These are phyloP conservation scores for Dendrobium huoshanense DNA, from an alignment of 106 monocot species.

Conservation along the genomic window DNA sequence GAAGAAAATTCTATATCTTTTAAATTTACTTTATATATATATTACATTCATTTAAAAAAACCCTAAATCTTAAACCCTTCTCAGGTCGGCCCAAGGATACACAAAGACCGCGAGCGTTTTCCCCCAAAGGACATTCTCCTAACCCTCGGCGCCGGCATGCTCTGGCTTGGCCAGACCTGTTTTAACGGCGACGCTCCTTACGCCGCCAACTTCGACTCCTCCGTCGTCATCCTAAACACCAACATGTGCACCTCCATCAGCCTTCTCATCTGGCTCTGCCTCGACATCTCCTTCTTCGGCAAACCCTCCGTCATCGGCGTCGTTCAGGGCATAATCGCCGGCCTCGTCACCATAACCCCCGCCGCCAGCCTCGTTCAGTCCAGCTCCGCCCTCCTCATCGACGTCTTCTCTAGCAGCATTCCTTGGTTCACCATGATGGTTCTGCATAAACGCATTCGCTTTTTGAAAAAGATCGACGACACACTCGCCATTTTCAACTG, in stretches of 20 bases:
- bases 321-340: slow-evolving; percentile 23
- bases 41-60: too few species aligned
- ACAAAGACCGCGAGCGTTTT: slow-evolving; percentile 26
- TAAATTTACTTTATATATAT: too few species aligned
- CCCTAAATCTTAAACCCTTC: too few species aligned
- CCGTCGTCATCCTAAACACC: slow-evolving; percentile 27
- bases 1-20: too few species aligned
- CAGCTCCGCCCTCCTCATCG: slow-evolving; percentile 7
- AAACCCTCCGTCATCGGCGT: slow-evolving; percentile 33
- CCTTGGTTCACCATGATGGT: slow-evolving; percentile 22
- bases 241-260: slow-evolving; percentile 30
- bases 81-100: slow-evolving; percentile 23
- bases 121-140: slow-evolving; percentile 26
- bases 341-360: slow-evolving; percentile 17
- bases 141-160: slow-evolving; percentile 28
- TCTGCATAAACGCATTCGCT: slow-evolving; percentile 6
- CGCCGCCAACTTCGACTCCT: slow-evolving; percentile 30
- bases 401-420: slow-evolving; percentile 12
- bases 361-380: slow-evolving; percentile 22
- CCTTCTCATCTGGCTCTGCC: slow-evolving; percentile 27
- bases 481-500: slow-evolving; percentile 16
- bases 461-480: slow-evolving; percentile 16
- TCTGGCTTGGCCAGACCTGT: slow-evolving; percentile 35
- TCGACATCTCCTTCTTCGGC: slow-evolving; percentile 34
- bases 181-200: slow-evolving; percentile 36